Conservation (phyloP, 2,329 filamentous ascomycete species). For the Colletotrichum spinosum region DNA sequence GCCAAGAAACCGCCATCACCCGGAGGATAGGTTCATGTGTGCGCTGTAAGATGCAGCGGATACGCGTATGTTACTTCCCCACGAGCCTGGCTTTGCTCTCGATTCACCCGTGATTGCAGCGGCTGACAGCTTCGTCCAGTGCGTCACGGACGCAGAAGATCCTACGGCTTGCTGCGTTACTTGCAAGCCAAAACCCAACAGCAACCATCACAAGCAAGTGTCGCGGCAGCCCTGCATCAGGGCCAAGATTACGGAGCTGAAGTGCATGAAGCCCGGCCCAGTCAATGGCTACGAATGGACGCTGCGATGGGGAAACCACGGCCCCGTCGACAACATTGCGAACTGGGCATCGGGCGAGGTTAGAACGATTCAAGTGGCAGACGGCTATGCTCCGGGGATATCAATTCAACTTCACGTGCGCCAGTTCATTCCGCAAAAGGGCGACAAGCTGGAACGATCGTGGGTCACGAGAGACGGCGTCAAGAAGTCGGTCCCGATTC, state of each 20-base stretch:
- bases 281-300: slow-evolving; percentile 71
- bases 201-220: slow-evolving; percentile 50
- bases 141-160: slow-evolving; percentile 61
- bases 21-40: slow-evolving; percentile 70
- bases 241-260: slow-evolving; percentile 70
- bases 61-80: slow-evolving; percentile 60
- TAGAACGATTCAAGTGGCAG: slow-evolving; percentile 62
- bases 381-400: slow-evolving; percentile 62
- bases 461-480: slow-evolving; percentile 61
- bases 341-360: slow-evolving; percentile 66
- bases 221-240: slow-evolving; percentile 68
- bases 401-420: slow-evolving; percentile 64
- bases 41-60: slow-evolving; percentile 71
- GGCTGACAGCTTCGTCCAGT: slow-evolving; percentile 52
- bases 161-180: slow-evolving; percentile 62
- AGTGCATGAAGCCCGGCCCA: slow-evolving; percentile 68
- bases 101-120: not conserved
- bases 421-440: slow-evolving; percentile 64
- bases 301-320: slow-evolving; percentile 65
- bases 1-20: slow-evolving; percentile 67
- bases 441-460: slow-evolving; percentile 65
- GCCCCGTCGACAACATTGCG: slow-evolving; percentile 64
- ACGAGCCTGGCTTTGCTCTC: not conserved
- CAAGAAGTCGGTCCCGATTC: slow-evolving; percentile 61
- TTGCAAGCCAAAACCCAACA: slow-evolving; percentile 61